Percentiles rank a stretch among this genome's conserved stretches.
Evolutionary conservation across 2,329 filamentous ascomycete species (phyloP).

Genomic region (Xylaria sp.): DNA sequence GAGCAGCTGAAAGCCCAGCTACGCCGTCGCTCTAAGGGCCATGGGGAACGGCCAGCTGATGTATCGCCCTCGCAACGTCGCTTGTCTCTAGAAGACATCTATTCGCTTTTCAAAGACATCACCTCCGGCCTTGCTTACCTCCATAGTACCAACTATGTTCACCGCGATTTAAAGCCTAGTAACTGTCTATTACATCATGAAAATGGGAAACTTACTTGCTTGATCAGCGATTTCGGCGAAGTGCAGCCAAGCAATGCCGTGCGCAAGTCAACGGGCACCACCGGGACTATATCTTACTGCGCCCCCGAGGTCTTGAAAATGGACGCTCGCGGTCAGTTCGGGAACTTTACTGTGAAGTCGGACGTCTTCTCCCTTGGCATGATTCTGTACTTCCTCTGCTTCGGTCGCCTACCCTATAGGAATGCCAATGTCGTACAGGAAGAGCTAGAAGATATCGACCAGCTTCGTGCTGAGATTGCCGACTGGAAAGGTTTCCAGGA

Average conservation of each 20-base stretch:
- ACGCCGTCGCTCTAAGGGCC: conserved; percentile 82
- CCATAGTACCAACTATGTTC: conserved; percentile 92
- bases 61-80: conserved; percentile 56
- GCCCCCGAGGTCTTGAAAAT: conserved; percentile 89
- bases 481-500: conserved; percentile 89
- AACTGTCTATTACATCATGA: conserved; percentile 91
- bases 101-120: conserved; percentile 95
- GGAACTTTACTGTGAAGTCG: conserved; percentile 96
- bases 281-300: conserved; percentile 97
- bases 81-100: conserved; percentile 87
- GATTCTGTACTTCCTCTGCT: conserved; percentile 99
- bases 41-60: conserved; percentile 71
- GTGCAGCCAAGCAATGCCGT: conserved; percentile 85
- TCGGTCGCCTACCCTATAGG: conserved; percentile 85
- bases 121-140: conserved; percentile 91
- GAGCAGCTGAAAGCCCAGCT: conserved; percentile 91
- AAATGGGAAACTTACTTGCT: conserved; percentile 76
- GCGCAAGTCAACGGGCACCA: conserved; percentile 91
- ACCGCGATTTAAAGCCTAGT: conserved; percentile 94
- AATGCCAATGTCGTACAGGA: conserved; percentile 88
- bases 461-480: conserved; percentile 85
- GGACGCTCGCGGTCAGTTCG: conserved; percentile 76
- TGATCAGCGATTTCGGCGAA: conserved; percentile 98
- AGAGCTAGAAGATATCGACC: conserved; percentile 90
- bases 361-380: conserved; percentile 99